phyloP scores from a whole-genome alignment of 192 early-diverging fungal genomes.

The Coemansia sp. region DNA sequence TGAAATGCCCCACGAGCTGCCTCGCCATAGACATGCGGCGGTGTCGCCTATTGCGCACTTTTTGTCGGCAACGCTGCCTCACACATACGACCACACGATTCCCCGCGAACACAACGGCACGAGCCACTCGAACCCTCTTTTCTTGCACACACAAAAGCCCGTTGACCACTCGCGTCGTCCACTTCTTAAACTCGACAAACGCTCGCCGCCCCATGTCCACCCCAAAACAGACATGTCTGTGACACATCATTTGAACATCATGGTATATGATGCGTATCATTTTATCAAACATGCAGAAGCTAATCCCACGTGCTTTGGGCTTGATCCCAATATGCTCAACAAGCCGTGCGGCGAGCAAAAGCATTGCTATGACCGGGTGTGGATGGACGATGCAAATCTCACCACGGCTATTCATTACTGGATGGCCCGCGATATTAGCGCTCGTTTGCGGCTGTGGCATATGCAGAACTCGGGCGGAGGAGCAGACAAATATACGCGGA shows the following conservation, averaged over 20 bases:
- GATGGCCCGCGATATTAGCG: conserved; percentile 49
- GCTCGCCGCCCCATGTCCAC: conserved; percentile 5
- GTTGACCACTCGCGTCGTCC: conserved; percentile 8
- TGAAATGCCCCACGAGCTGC: conserved; percentile 21
- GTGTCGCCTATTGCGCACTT: conserved; percentile 37
- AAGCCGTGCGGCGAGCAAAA: conserved; percentile 41
- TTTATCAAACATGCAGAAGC: conserved; percentile 50
- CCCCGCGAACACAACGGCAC: conserved; percentile 51
- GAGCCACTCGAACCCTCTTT: neutral
- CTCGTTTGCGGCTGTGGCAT: conserved; percentile 48
- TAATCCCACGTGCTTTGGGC: conserved; percentile 38
- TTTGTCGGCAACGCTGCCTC: conserved; percentile 39
- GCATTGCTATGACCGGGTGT: conserved; percentile 46
- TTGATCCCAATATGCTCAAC: conserved; percentile 25
- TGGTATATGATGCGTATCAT: conserved; percentile 52
- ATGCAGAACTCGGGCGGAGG: conserved; percentile 23
- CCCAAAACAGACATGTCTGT: neutral
- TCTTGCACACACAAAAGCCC: conserved; percentile 8
- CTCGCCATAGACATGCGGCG: conserved; percentile 28
- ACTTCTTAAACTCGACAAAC: conserved; percentile 18
- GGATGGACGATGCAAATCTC: conserved; percentile 49
- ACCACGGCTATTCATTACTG: conserved; percentile 48
- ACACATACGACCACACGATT: conserved; percentile 34
- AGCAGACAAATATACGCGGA: conserved; percentile 24
- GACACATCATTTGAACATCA: neutral